Conservation (phyloP, 2,329 filamentous ascomycete species). For the Neopestalotiopsis sp. region DNA sequence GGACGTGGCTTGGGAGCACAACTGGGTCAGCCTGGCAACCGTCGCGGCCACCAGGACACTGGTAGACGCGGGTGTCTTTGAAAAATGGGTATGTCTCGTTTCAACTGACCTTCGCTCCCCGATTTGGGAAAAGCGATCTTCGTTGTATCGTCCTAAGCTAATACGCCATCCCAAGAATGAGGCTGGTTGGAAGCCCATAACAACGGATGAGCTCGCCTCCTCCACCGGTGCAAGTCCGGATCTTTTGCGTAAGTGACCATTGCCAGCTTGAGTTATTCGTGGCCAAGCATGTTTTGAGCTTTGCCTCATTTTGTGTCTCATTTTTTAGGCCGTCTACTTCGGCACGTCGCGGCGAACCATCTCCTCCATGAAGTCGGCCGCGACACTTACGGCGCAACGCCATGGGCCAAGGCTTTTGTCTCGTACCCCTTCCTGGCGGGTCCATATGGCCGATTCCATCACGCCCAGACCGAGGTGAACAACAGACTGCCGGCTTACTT, state of each 20-base stretch:
- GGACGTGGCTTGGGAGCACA: background rate
- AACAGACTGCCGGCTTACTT: background rate
- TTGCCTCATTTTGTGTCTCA: background rate
- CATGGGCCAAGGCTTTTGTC: conserved; percentile 36
- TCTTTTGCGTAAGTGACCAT: background rate
- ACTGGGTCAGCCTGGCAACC: background rate
- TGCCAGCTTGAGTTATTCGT: background rate
- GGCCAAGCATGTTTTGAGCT: background rate
- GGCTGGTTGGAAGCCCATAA: background rate
- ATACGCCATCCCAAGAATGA: background rate
- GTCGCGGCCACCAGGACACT: background rate
- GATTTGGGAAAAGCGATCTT: background rate
- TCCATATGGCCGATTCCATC: conserved; percentile 39
- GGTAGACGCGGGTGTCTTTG: background rate
- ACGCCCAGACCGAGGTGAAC: conserved; percentile 30
- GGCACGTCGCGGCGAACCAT: conserved; percentile 40
- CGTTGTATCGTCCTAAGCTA: background rate
- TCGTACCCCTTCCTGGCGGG: conserved; percentile 34
- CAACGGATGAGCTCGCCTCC: background rate
- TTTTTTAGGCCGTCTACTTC: conserved; percentile 38
- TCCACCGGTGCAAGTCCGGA: background rate
- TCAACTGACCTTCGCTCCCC: background rate
- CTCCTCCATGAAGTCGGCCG: conserved; percentile 39
- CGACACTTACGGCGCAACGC: conserved; percentile 40
- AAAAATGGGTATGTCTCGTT: background rate